Evolutionary conservation across 108 stramenopile genomes (phyloP), one percentile per base, ranked within the genome.

Genomic region (Conticribra weissflogii): DNA sequence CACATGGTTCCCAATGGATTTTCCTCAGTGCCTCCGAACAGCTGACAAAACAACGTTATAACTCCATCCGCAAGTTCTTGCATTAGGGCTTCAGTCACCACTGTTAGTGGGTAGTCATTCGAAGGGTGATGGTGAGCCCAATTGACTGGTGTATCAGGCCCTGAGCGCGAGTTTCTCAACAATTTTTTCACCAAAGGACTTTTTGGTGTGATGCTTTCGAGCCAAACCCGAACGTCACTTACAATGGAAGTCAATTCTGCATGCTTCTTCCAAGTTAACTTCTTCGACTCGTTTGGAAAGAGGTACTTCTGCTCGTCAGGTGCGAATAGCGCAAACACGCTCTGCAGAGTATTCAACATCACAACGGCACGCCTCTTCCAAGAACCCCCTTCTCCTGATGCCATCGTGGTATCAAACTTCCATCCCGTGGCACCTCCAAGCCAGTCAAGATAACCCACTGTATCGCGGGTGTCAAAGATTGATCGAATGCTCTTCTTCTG

Each of bases 101-200:
- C 34, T 18, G 59, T 60, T 22, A 60, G 33, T 8, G 31, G 59
- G 34, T 60, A 36, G 12, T 24, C 24, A 12, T 34, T 60, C 24
- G 44, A 23, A 21, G 59, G 59, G 41, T 60, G 59, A 21, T 60
- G 59, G 41, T 60, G 59, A 5, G 59, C 59, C 59, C 59, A 60
- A 36, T 60, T 32, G 5, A 60, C 59, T 5, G 24, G 34, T 14
- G 33, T 19, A 21, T 60, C 34, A 7, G 59, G 59, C 18, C 59
- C 59, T n/a, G 33, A 36, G 34, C 23, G 44, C 22, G 33, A 36
- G 33, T 60, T 33, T 16, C 59, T 19, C 4, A 33, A 15, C 41
- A 60, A 22, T 24, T 60, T 32, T 23, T 22, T 33, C 24, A 41
- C 36, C 59, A 60, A n/a, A 24, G 19, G 36, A 14, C 22, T 19